These are phyloP conservation scores for Zea luxurians DNA, from an alignment of 176 grass and related monocot species.

Conservation along the genomic window DNA sequence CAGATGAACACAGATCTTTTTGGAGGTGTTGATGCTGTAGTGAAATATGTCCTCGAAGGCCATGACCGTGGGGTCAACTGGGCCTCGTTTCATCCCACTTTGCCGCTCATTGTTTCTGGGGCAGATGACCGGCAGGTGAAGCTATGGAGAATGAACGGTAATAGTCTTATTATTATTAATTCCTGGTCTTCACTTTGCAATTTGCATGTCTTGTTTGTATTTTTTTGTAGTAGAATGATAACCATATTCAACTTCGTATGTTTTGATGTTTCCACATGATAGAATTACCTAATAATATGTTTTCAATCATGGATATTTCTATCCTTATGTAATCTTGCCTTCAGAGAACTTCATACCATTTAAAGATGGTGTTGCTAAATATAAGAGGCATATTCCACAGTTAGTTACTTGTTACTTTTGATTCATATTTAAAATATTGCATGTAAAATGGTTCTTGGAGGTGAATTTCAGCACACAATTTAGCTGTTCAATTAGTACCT, in stretches of 20 bases:
- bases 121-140: constrained; percentile 85
- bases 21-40: constrained; percentile 69
- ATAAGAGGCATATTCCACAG: neutral
- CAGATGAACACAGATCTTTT: constrained; percentile 82
- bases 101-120: constrained; percentile 78
- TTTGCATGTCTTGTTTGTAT: neutral
- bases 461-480: neutral
- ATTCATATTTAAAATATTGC: neutral
- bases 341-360: neutral
- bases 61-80: constrained; percentile 90
- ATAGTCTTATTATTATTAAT: neutral
- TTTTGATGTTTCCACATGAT: neutral
- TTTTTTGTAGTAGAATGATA: neutral
- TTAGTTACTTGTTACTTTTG: neutral
- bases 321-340: constrained; percentile 13
- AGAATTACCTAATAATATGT: neutral
- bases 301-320: neutral
- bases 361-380: neutral
- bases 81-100: constrained; percentile 73
- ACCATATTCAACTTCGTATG: neutral
- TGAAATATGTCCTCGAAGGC: constrained; percentile 86
- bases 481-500: neutral
- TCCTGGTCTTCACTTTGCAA: neutral
- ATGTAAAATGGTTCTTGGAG: neutral
- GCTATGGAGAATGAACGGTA: constrained; percentile 90